Evolutionary conservation across 768 basidiomycete genomes (phyloP).

Genomic region (Collybiopsis luxurians): DNA sequence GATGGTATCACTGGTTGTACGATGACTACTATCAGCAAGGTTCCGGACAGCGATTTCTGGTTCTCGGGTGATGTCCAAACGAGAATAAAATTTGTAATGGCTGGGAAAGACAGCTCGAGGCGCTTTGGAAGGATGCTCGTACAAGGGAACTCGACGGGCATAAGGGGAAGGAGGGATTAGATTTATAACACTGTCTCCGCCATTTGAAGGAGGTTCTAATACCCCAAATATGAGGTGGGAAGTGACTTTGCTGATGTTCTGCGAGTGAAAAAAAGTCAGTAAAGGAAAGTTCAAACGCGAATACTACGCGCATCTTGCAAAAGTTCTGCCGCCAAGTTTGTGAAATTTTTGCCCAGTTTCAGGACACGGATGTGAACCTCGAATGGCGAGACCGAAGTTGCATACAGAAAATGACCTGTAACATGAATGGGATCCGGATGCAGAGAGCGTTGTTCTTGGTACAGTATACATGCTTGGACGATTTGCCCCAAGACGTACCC

Average conservation of each 20-base stretch:
- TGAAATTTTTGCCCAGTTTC: constrained; percentile 51
- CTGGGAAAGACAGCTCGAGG: not conserved
- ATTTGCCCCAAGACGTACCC: constrained; percentile 59
- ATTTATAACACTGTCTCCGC: constrained; percentile 20
- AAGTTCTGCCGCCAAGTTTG: constrained; percentile 57
- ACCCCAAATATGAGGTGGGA: constrained; percentile 57
- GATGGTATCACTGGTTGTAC: constrained; percentile 36
- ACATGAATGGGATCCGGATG: constrained; percentile 61
- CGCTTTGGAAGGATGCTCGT: constrained; percentile 48
- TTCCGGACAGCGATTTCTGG: constrained; percentile 37
- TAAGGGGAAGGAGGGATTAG: constrained; percentile 53
- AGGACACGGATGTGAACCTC: constrained; percentile 45
- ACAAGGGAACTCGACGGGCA: constrained; percentile 56
- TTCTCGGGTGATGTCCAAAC: constrained; percentile 39
- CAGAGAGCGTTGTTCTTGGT: constrained; percentile 42
- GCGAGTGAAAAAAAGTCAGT: not conserved
- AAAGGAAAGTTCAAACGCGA: not conserved
- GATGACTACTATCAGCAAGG: constrained; percentile 28
- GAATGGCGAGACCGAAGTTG: constrained; percentile 38
- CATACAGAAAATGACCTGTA: constrained; percentile 55
- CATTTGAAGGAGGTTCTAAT: constrained; percentile 27
- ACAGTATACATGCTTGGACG: constrained; percentile 50
- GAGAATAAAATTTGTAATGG: constrained; percentile 5
- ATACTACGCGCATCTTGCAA: constrained; percentile 47
- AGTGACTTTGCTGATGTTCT: constrained; percentile 47